Base-by-base conservation (phyloP, 1,139 yeast species). In the Protomyces arabidopsidicola region DNA sequence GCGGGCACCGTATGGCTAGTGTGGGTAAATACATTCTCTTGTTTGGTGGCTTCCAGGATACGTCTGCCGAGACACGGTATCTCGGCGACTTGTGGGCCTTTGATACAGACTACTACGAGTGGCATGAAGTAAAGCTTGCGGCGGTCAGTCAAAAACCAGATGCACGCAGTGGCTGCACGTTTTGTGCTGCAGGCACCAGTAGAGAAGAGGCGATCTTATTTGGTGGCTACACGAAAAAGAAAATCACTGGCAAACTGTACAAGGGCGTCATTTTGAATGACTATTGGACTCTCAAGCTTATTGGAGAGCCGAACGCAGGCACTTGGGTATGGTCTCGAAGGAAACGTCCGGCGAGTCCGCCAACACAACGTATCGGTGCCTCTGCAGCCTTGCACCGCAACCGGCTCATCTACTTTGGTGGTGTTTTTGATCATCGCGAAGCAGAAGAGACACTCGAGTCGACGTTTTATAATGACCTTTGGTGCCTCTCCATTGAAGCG, bases 161-260 rank as follows among this genome's bases (percentile, higher is more conserved):
- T 71, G 86, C 97, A 0, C 81, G 98, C 68, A 88, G 96, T 0
- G 98, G 98, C 0, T 98, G 93, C 73, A 88, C 96, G 0, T 80
- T 91, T 60, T 79, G 93, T 56, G 88, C 97, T 0, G 82, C 84
- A 64, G 62, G 56, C 27, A 42, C 48, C 14, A 42, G 48, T 20
- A 82, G 84, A 1, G 97, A 89, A 42, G 98, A 98, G 55, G 93
- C 90, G 0, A 82, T 90, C 1, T 70, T 91, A 2, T 89, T 88
- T 81, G 98, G 98, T 68, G 98, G 98, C 8, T 93, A 93, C 72
- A 85, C 95, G 71, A 93, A 90, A 76, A 90, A 90, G 39, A 93
- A 91, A 73, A 96, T 96, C 3, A 85, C 87, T 53, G 89, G 88
- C 73, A 96, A 96, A 34, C 77, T 86, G 62, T 96, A 90, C 72